A percentile compares a stretch with the other conserved stretches of the same genome.
Conservation (phyloP, 2,329 filamentous ascomycete genomes). For the Colletotrichum euphorbiae region DNA sequence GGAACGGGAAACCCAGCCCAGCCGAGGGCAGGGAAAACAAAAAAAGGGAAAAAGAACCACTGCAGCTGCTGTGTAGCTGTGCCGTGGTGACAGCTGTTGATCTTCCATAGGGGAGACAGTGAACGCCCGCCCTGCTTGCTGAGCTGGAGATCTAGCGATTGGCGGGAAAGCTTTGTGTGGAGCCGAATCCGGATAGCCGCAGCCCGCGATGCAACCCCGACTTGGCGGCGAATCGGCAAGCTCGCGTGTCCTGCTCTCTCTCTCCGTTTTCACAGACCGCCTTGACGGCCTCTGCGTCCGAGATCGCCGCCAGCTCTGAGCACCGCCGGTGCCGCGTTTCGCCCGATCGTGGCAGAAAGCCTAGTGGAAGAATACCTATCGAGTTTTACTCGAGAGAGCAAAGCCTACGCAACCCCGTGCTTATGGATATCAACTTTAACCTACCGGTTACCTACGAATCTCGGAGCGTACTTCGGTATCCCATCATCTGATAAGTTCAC, state of each 20-base stretch:
- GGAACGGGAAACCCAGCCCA: too few relatives aligned
- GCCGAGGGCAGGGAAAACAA: too few relatives aligned
- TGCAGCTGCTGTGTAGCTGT: too few relatives aligned
- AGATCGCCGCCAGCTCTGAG: background rate
- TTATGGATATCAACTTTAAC: background rate
- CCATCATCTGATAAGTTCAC: background rate
- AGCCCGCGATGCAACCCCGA: conserved; percentile 13
- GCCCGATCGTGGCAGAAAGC: conserved; percentile 6
- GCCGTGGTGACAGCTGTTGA: too few relatives aligned
- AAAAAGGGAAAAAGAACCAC: background rate
- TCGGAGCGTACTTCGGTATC: background rate
- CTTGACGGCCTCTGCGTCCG: background rate
- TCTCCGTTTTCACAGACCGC: background rate
- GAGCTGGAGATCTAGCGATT: conserved; percentile 2
- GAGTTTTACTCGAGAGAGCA: background rate
- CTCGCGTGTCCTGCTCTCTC: background rate
- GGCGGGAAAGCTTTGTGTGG: conserved; percentile 27
- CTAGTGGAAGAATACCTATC: background rate
- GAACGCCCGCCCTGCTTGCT: too few relatives aligned
- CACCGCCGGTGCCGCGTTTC: conserved; percentile 7
- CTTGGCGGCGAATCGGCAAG: conserved; percentile 27
- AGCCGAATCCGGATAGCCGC: conserved; percentile 35
- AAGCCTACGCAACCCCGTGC: background rate
- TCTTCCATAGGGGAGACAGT: too few relatives aligned
- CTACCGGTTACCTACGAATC: too few relatives aligned